Evolutionary conservation across 495 filamentous ascomycete species (phyloP), one percentile per base, ranked within the genome.

Genomic region (Penicillium arizonense): DNA sequence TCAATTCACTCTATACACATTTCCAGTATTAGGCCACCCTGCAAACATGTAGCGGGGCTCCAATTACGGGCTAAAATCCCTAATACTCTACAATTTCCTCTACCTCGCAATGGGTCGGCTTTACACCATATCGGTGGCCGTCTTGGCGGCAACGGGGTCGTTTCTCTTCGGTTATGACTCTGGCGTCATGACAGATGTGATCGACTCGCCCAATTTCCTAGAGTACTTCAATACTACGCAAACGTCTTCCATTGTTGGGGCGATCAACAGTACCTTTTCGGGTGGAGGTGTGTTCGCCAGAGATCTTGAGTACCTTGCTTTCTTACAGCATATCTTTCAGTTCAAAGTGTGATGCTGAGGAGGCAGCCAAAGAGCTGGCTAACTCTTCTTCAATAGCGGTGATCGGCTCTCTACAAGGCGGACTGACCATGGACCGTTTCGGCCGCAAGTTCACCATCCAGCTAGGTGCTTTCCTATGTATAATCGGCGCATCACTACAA

Each of bases 151-250:
- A 6, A 76, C 71, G 11, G 77, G 77, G 41, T 75, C 71, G 10
- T 80, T 80, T 53, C 62, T 82, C 32, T 82, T 80, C 50, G 79
- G 79, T n/a, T 82, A 79, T 65, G 77, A 81, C 53, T 73, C 71
- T 23, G 79, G 79, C 49, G 77, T 82, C 4, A 80, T 82, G 77
- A 77, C 77, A 1, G 76, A 79, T 68, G 77, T 81, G 30, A 80
- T 82, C 51, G 73, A 68, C 6, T 77, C 75, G 13, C 53, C 65
- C 2, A 73, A 78, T 43, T 81, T 80, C 62, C 46, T 78, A 28
- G 42, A 50, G 11, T 79, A 71, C 45, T 81, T 82, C 58, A 70
- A 77, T 40, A 77, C 77, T 3, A 69, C 70, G 26, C 64, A 73
- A 37, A 72, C 71, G 1, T 74, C 73, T n/a, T 65, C 72, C 32